Evolutionary conservation across 176 grass and related monocot species (phyloP).

Genomic region (Oryza coarctata): DNA sequence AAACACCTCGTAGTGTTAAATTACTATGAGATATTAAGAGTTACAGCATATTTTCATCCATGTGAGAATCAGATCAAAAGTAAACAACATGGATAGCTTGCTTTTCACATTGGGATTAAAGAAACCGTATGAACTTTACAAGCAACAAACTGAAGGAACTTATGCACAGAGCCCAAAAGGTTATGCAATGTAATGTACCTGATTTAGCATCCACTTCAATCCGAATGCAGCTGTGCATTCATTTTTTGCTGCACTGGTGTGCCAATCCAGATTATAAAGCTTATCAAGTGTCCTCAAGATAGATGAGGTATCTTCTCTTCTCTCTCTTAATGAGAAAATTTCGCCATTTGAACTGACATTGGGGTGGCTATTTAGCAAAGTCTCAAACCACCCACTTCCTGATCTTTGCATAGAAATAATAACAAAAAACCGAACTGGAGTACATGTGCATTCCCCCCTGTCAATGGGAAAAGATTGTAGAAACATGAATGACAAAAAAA

Average conservation of each 20-base stretch:
- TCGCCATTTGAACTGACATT: constrained; percentile 95
- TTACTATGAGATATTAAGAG: not conserved
- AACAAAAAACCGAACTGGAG: constrained; percentile 72
- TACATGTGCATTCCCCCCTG: constrained; percentile 69
- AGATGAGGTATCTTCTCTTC: constrained; percentile 53
- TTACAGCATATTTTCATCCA: not conserved
- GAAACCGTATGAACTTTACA: not conserved
- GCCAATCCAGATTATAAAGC: constrained; percentile 79
- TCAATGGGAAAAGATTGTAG: not conserved
- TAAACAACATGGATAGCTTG: not conserved
- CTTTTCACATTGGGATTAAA: not conserved
- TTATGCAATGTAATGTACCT: constrained; percentile 41
- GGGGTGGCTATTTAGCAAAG: constrained; percentile 90
- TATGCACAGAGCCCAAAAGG: not conserved
- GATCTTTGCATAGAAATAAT: constrained; percentile 96
- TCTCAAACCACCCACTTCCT: constrained; percentile 97
- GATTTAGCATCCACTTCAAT: constrained; percentile 98
- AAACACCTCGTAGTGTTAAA: not conserved
- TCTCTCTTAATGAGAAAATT: constrained; percentile 60
- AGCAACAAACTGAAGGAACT: not conserved
- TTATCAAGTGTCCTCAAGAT: constrained; percentile 66
- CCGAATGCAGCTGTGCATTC: constrained; percentile 87
- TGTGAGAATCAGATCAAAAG: not conserved
- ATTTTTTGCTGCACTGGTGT: constrained; percentile 81
- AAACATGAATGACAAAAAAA: constrained; percentile 20